phyloP scores from a whole-genome alignment of 139 green algal genomes.

The Edaphochlamys debaryana region DNA sequence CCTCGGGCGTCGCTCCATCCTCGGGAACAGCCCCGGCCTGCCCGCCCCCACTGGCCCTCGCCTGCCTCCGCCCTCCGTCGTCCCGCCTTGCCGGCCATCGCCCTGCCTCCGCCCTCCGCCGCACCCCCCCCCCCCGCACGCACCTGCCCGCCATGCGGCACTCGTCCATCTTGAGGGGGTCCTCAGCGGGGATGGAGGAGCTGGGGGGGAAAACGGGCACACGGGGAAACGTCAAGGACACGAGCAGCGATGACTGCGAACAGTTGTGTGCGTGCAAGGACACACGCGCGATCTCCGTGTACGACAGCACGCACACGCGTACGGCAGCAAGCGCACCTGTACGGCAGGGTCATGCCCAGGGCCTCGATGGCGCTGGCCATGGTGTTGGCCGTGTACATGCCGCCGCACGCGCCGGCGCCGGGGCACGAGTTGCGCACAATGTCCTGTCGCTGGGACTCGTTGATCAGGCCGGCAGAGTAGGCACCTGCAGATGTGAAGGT shows the following conservation, averaged over 20 bases:
- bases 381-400: conserved; percentile 99
- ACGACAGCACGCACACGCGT: background rate
- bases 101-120: too few species aligned
- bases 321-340: conserved; percentile 54
- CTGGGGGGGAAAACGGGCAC: background rate
- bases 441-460: conserved; percentile 87
- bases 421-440: conserved; percentile 94
- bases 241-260: too few species aligned
- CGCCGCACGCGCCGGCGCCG: conserved; percentile 86
- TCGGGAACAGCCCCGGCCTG: too few species aligned
- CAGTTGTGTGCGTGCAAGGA: too few species aligned
- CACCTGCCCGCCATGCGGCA: conserved; percentile 87
- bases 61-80: too few species aligned
- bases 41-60: too few species aligned
- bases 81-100: too few species aligned
- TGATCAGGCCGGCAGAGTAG: conserved; percentile 85
- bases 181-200: conserved; percentile 92
- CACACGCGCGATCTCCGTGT: too few species aligned
- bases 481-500: conserved; percentile 56
- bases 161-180: conserved; percentile 95
- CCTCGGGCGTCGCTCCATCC: too few species aligned
- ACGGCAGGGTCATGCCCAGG: conserved; percentile 96
- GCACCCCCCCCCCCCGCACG: too few species aligned
- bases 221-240: background rate
- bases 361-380: conserved; percentile 98